These are phyloP conservation scores for Kwoniella europaea DNA, from an alignment of 768 basidiomycete genomes.

Conservation along the genomic window DNA sequence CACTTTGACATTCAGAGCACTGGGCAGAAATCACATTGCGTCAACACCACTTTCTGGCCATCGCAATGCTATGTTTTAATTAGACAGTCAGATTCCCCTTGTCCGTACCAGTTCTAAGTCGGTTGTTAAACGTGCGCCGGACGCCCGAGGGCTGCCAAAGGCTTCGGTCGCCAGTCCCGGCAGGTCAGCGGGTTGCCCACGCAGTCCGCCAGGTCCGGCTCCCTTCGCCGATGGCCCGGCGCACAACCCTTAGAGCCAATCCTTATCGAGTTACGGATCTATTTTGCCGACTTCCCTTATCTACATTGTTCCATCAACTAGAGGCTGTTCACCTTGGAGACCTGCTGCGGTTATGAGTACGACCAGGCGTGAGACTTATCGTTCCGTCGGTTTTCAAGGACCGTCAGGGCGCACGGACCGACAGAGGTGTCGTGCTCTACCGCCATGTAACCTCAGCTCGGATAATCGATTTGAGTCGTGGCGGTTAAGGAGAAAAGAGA, in stretches of 20 bases:
- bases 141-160: slow-evolving; percentile 68
- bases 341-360: slow-evolving; percentile 76
- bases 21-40: slow-evolving; percentile 82
- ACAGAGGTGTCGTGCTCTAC: slow-evolving; percentile 74
- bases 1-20: slow-evolving; percentile 82
- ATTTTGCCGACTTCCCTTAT: slow-evolving; percentile 82
- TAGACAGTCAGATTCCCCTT: slow-evolving; percentile 81
- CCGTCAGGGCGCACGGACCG: slow-evolving; percentile 75
- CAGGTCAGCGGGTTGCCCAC: slow-evolving; percentile 63
- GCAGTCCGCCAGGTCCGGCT: slow-evolving; percentile 66
- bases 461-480: slow-evolving; percentile 74
- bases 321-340: slow-evolving; percentile 82
- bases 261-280: slow-evolving; percentile 74
- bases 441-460: slow-evolving; percentile 74
- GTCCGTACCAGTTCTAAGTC: slow-evolving; percentile 79
- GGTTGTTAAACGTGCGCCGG: slow-evolving; percentile 66
- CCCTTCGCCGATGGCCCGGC: slow-evolving; percentile 76
- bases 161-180: slow-evolving; percentile 62
- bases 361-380: slow-evolving; percentile 72
- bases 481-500: slow-evolving; percentile 78
- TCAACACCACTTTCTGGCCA: slow-evolving; percentile 70
- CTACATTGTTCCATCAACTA: slow-evolving; percentile 80
- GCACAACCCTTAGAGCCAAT: slow-evolving; percentile 79
- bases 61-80: slow-evolving; percentile 78
- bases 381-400: slow-evolving; percentile 82